These are phyloP conservation scores for Haplosporangium sp. DNA, from an alignment of 371 early-diverging fungal species.

Conservation along the genomic window DNA sequence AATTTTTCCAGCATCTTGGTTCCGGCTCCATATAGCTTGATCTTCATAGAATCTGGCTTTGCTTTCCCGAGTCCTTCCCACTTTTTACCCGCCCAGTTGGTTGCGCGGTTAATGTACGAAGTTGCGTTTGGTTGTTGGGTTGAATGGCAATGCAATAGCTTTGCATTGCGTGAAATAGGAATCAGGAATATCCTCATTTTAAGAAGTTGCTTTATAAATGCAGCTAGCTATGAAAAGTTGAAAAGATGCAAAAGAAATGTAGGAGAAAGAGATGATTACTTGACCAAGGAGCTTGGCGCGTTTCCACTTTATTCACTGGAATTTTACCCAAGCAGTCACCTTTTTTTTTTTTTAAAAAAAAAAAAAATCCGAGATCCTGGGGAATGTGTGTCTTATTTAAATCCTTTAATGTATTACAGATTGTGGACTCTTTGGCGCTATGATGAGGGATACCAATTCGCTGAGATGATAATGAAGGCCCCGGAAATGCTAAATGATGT, in stretches of 20 bases:
- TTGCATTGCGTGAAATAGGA: slow-evolving; percentile 58
- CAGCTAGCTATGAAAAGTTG: background rate
- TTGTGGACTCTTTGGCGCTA: too few species aligned
- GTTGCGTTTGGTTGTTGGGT: slow-evolving; percentile 55
- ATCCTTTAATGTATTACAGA: too few species aligned
- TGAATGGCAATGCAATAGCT: slow-evolving; percentile 62
- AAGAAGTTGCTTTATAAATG: too few species aligned
- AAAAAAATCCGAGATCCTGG: too few species aligned
- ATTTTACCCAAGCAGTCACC: too few species aligned
- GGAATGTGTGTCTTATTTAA: too few species aligned
- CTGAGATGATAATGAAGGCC: too few species aligned
- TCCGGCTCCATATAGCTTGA: slow-evolving; percentile 71
- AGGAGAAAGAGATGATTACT: background rate
- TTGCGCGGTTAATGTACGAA: slow-evolving; percentile 65
- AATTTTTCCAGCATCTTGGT: slow-evolving; percentile 76
- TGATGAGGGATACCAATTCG: too few species aligned
- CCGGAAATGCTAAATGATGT: too few species aligned
- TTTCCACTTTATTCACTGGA: too few species aligned
- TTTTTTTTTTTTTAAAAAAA: too few species aligned
- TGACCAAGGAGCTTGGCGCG: too few species aligned
- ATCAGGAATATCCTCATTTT: slow-evolving; percentile 62
- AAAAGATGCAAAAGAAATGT: background rate
- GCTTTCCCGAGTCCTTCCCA: slow-evolving; percentile 72
- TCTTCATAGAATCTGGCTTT: slow-evolving; percentile 66
- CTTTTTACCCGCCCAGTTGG: slow-evolving; percentile 69